phyloP scores from a whole-genome alignment of 164 flowering plant species.

The Brasenia schreberi region DNA sequence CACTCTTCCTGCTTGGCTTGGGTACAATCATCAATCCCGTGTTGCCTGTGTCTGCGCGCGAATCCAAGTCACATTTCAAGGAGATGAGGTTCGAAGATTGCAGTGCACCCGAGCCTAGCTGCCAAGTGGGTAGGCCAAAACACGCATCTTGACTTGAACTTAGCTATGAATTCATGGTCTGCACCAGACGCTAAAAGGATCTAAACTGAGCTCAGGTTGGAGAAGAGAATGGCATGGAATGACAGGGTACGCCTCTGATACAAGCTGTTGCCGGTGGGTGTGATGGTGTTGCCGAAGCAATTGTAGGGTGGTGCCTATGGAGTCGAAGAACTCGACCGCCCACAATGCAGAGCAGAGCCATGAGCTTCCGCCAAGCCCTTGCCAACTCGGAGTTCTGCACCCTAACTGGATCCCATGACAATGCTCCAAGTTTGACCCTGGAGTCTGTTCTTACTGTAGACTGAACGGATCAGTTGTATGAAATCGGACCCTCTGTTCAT shows the following conservation, averaged over 20 bases:
- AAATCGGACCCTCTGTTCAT: not conserved
- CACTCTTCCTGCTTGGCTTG: constrained; percentile 42
- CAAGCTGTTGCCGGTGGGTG: constrained; percentile 20
- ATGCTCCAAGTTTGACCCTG: constrained; percentile 53
- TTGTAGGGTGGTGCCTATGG: constrained; percentile 43
- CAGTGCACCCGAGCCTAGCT: constrained; percentile 35
- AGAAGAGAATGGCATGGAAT: constrained; percentile 62
- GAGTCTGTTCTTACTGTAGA: constrained; percentile 39
- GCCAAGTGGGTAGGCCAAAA: constrained; percentile 55
- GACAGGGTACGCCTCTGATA: constrained; percentile 51
- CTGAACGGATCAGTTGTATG: constrained; percentile 8
- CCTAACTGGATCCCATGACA: constrained; percentile 61
- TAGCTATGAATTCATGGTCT: constrained; percentile 31
- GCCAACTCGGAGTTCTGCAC: constrained; percentile 64
- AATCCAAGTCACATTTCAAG: constrained; percentile 39
- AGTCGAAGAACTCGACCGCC: constrained; percentile 63
- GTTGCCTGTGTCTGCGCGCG: constrained; percentile 42
- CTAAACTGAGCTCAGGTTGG: constrained; percentile 35
- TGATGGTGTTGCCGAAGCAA: constrained; percentile 41
- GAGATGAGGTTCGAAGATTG: constrained; percentile 25
- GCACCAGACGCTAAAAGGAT: constrained; percentile 38
- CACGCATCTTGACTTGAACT: constrained; percentile 22
- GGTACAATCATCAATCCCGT: constrained; percentile 52
- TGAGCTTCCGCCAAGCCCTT: constrained; percentile 67
- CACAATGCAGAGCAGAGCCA: constrained; percentile 35